Evolutionary conservation across 2,329 filamentous ascomycete species (phyloP).

Genomic region (Pestalotiopsis sp.): DNA sequence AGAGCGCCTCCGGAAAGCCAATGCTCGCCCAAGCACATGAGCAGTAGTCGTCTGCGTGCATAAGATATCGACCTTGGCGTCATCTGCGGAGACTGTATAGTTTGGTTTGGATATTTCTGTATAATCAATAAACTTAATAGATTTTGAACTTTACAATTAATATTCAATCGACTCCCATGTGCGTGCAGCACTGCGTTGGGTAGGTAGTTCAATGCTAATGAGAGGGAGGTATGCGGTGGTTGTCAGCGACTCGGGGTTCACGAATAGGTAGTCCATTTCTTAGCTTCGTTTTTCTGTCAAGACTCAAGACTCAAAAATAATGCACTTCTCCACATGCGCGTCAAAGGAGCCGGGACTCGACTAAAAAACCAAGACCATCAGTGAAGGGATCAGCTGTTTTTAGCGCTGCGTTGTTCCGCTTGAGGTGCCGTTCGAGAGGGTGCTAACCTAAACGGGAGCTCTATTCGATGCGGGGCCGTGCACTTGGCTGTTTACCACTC

Average conservation of each 20-base stretch:
- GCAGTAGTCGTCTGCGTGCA: background rate
- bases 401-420: background rate
- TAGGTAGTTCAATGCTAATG: no score
- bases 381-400: background rate
- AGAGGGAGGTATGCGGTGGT: no score
- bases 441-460: background rate
- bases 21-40: background rate
- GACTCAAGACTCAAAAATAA: no score
- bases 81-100: no score
- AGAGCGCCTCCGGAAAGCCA: background rate
- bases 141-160: no score
- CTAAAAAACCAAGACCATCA: background rate
- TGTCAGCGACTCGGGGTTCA: background rate
- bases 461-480: conserved; percentile 3
- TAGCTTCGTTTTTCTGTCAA: background rate
- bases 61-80: no score
- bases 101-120: no score
- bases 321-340: background rate
- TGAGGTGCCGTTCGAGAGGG: background rate
- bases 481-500: background rate
- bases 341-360: background rate
- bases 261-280: background rate
- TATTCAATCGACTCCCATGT: no score
- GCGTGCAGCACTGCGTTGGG: no score
- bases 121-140: no score